Base-by-base conservation (phyloP, 768 basidiomycete genomes). In the Tricholoma bakamatsutake region DNA sequence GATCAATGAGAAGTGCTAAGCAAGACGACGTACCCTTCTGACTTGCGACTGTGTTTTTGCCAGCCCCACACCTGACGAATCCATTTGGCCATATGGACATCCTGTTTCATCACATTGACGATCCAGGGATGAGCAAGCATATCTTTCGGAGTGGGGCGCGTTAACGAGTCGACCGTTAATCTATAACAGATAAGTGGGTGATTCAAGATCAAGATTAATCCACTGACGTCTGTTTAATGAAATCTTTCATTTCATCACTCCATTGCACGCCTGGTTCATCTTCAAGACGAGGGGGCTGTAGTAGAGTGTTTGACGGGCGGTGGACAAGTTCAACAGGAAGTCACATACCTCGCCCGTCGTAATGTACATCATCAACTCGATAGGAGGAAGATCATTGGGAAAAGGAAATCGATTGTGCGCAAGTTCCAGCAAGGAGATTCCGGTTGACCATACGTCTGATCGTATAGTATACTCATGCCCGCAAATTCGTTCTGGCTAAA, bases 401-500 rank as follows among this genome's bases (percentile, higher is more conserved):
- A 97, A 98, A 9, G 97, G 97, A 77, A 97, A 98, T 40, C 89
- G 84, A 64, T 96, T 97, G 65, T 91, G 83, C 5, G 95, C 90
- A 21, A 99, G 82, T 72, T 98, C 97, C 62, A 98, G 80, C 33
- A 99, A 79, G 0, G 94, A 90, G 45, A 99, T 88, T 21, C 96
- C 97, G 12, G 93, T 88, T 0, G 95, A 98, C 97, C 97, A 99
- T 21, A 99, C 95, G 68, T 99, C 95, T 35, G 95, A 92, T 55
- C 92, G 85, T 64, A 97, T 96, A 31, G 91, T 91, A 69, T 97
- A 99, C 61, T 88, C 84, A 54, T 87, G 81, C 5, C 96, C 96
- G 62, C 85, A 87, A 58, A 98, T 95, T 59, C 96, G 87, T 71
- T 98, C 96, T 49, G 96, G 96, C 90, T 93, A 55, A 35, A 57